A percentile compares a stretch with the other conserved stretches of the same genome.
Evolutionary conservation across 2,329 filamentous ascomycete species (phyloP).

Genomic region (Cladophialophora chaetospira): DNA sequence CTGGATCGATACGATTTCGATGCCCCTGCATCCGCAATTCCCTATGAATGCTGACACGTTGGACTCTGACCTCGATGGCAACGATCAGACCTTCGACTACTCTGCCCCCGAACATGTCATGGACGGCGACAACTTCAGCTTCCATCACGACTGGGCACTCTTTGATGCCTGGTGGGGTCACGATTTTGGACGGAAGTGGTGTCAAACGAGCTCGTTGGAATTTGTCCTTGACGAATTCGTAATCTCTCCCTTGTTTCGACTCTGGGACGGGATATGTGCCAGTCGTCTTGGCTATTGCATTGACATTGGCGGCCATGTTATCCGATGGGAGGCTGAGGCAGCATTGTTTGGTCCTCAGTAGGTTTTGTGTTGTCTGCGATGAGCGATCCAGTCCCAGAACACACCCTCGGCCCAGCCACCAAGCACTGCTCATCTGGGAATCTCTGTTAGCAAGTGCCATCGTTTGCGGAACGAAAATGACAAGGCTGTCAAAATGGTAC

Average conservation of each 20-base stretch:
- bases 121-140: constrained; percentile 39
- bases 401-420: constrained; percentile 49
- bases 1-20: constrained; percentile 46
- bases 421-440: constrained; percentile 51
- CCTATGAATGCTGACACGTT: constrained; percentile 41
- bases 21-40: constrained; percentile 41
- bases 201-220: constrained; percentile 39
- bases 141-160: constrained; percentile 51
- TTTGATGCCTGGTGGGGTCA: constrained; percentile 40
- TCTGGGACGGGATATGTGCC: constrained; percentile 35
- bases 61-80: constrained; percentile 43
- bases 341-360: constrained; percentile 46
- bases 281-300: constrained; percentile 45
- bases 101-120: constrained; percentile 40
- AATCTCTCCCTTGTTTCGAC: constrained; percentile 35
- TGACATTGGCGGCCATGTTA: constrained; percentile 40
- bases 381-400: constrained; percentile 44
- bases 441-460: no score
- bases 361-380: constrained; percentile 45
- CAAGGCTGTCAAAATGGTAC: no score
- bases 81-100: constrained; percentile 36
- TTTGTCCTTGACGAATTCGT: constrained; percentile 46
- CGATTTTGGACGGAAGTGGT: constrained; percentile 39
- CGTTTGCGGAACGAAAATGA: no score
- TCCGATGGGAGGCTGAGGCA: constrained; percentile 47